Evolutionary conservation across 139 green algal genomes (phyloP), one percentile per base, ranked within the genome.

Genomic region (Chlorella sp.): DNA sequence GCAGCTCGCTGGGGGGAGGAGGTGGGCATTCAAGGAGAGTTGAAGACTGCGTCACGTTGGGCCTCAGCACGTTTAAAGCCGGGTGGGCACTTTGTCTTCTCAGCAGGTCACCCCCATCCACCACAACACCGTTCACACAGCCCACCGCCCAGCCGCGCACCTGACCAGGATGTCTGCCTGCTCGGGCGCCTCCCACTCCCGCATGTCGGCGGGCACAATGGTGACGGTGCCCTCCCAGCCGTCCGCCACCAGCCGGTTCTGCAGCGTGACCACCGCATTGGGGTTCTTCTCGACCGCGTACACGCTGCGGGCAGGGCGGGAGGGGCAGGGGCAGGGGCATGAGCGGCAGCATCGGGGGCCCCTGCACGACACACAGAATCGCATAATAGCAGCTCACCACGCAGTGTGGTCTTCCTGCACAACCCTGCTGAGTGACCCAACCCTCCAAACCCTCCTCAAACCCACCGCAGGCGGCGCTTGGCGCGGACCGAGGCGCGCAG

Each of bases 201-300:
- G 91, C 96, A 99, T 99, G 90, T 99, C 97, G 1, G 89, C 93
- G 13, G 89, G 84, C 73, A 98, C 91, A 19, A 99, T 62, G 4
- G 80, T 91, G 64, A 97, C 94, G 19, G 28, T 20, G 40, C 83
- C 86, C 65, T 90, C 72, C 68, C 67, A 83, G 2, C 87, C 79
- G 11, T 98, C 94, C 0, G 72, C 72, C 0, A 70, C 76, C 30
- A 96, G 78, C 65, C 98, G 93, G 58, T 90, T 82, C 82, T 98
- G 94, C 67, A 99, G 93, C 34, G 95, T 96, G 73, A 99, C 90
- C 14, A 99, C 87, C 0, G 97, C 97, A 78, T 98, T 98, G 32
- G 97, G 94, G 90, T 99, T 99, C 90, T 99, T 99, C 89, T 99
- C 97, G 68, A 99, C 93, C 0, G 97, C 97, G 80, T 95, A 99